phyloP scores from a whole-genome alignment of 768 basidiomycete genomes.

The Xerocomus potaroensis region DNA sequence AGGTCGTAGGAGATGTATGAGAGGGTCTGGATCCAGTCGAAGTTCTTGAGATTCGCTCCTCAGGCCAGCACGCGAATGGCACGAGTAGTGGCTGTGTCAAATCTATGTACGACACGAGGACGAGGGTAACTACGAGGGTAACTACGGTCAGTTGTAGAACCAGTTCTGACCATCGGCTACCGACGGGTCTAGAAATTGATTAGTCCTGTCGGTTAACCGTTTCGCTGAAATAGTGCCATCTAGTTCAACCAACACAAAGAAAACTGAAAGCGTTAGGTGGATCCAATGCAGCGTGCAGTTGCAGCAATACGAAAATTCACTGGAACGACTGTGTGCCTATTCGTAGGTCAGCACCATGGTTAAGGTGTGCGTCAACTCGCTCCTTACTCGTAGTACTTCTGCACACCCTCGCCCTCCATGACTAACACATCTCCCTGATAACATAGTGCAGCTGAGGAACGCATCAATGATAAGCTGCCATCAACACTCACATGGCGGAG shows the following conservation, averaged over 20 bases:
- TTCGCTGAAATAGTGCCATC: no score
- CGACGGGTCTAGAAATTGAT: no score
- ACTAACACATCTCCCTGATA: constrained; percentile 72
- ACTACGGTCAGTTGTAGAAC: no score
- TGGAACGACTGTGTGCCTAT: constrained; percentile 71
- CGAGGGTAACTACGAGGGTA: no score
- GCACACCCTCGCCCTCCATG: constrained; percentile 69
- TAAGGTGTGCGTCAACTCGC: neutral
- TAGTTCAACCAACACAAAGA: no score
- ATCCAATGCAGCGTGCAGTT: constrained; percentile 64
- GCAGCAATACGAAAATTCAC: constrained; percentile 76
- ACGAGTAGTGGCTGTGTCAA: neutral
- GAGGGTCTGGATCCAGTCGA: no score
- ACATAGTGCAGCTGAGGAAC: constrained; percentile 2
- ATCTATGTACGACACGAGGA: neutral
- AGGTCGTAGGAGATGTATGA: constrained; percentile 17
- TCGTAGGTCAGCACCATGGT: constrained; percentile 9
- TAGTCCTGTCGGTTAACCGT: no score
- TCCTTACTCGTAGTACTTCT: constrained; percentile 66
- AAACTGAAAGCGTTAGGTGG: constrained; percentile 15
- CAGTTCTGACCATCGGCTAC: no score
- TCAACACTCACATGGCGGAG: constrained; percentile 57
- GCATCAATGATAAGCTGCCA: neutral
- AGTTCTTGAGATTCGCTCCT: neutral
- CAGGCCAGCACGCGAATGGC: neutral